Conservation (phyloP, 192 early-diverging fungal genomes). For the Gorgonomyces haynaldii region DNA sequence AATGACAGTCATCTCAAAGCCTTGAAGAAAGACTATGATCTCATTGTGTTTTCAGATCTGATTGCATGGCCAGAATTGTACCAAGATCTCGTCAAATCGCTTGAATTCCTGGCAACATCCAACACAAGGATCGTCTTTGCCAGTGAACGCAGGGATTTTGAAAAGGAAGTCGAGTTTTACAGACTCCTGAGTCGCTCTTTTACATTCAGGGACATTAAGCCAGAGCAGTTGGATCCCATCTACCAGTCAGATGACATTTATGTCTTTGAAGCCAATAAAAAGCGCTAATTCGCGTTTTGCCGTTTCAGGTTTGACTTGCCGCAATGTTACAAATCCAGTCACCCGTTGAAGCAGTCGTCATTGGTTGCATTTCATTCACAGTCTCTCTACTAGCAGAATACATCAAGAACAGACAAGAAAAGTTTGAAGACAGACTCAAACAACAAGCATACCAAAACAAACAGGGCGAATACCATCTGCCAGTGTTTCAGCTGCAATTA, state of each 20-base stretch:
- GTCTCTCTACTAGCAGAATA: too few relatives aligned
- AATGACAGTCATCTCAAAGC: background rate
- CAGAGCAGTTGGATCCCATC: constrained; percentile 17
- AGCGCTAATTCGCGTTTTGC: too few relatives aligned
- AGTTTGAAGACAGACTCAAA: too few relatives aligned
- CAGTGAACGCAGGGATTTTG: constrained; percentile 32
- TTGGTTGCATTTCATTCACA: too few relatives aligned
- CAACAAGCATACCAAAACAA: too few relatives aligned
- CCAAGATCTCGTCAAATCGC: constrained; percentile 13
- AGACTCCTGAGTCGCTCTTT: constrained; percentile 18
- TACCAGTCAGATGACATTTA: constrained; percentile 28
- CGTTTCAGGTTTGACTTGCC: too few relatives aligned
- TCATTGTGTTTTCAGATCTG: constrained; percentile 18
- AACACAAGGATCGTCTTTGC: constrained; percentile 19
- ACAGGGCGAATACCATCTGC: too few relatives aligned
- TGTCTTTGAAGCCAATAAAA: constrained; percentile 22
- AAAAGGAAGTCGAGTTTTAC: constrained; percentile 28
- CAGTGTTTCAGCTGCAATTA: too few relatives aligned
- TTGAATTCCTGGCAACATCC: constrained; percentile 3
- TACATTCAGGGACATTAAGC: constrained; percentile 17
- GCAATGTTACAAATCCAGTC: too few relatives aligned
- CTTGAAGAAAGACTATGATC: constrained; percentile 5
- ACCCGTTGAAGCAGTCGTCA: too few relatives aligned
- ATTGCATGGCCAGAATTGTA: constrained; percentile 17
- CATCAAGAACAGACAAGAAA: too few relatives aligned